phyloP scores from a whole-genome alignment of 306 rosid species.

The Vachellia pachyceras region DNA sequence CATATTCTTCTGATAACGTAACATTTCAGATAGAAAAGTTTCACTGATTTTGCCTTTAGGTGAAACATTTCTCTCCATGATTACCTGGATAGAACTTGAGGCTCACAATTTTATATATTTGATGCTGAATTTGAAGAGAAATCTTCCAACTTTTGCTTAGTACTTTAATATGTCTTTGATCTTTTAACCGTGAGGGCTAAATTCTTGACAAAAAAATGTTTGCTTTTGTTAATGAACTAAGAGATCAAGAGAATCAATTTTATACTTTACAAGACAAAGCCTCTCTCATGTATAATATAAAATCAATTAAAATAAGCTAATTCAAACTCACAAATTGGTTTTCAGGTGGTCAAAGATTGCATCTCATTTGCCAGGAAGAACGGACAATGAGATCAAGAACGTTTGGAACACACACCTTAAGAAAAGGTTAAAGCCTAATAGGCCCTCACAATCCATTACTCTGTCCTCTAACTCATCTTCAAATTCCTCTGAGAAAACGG shows the following conservation, averaged over 20 bases:
- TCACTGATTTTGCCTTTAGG: no score
- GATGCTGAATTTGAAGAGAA: background rate
- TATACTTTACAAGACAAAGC: no score
- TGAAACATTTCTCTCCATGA: no score
- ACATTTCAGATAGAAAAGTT: no score
- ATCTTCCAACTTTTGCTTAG: background rate
- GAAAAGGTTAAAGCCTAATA: constrained; percentile 53
- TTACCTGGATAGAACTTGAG: no score
- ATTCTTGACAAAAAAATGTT: no score
- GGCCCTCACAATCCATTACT: constrained; percentile 49
- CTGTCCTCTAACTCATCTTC: constrained; percentile 48
- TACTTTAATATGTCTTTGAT: background rate
- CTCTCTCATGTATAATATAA: no score
- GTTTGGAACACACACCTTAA: constrained; percentile 97
- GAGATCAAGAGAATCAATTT: no score
- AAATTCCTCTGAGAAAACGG: constrained; percentile 34
- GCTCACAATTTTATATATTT: background rate
- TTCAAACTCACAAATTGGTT: background rate
- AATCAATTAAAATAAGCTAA: no score
- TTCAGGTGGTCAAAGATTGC: constrained; percentile 96
- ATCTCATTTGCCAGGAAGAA: constrained; percentile 77
- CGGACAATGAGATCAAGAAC: constrained; percentile 94
- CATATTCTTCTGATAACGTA: no score
- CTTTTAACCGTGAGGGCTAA: no score
- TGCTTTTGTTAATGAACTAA: no score